Conservation (phyloP, 2,329 filamentous ascomycete species). For the Claviceps pusilla region DNA sequence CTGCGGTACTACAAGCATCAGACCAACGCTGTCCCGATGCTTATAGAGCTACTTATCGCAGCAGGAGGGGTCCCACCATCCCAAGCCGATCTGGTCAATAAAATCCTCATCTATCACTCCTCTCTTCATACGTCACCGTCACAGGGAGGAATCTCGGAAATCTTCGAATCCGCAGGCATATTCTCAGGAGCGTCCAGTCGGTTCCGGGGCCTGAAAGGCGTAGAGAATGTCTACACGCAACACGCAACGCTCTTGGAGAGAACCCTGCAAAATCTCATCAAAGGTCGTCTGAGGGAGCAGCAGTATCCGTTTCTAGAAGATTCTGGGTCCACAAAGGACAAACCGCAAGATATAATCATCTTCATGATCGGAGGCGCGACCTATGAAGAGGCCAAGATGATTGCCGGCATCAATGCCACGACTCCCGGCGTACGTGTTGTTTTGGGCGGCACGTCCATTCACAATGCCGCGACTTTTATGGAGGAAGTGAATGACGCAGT, state of each 20-base stretch:
- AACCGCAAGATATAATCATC: constrained; percentile 89
- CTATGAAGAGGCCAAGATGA: constrained; percentile 92
- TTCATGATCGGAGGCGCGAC: constrained; percentile 90
- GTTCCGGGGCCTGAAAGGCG: constrained; percentile 89
- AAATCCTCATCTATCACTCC: constrained; percentile 70
- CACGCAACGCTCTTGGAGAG: constrained; percentile 79
- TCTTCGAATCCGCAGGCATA: constrained; percentile 83
- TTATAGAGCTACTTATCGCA: constrained; percentile 73
- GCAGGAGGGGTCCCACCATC: constrained; percentile 67
- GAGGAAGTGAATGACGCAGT: constrained; percentile 88
- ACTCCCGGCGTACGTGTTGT: constrained; percentile 81
- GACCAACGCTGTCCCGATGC: constrained; percentile 66
- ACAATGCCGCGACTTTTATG: constrained; percentile 77
- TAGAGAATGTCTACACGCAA: constrained; percentile 98
- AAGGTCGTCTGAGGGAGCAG: constrained; percentile 71
- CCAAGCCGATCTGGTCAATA: constrained; percentile 64
- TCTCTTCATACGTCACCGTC: constrained; percentile 67
- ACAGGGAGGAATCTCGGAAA: constrained; percentile 69
- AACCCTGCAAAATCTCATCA: constrained; percentile 84
- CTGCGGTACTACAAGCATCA: constrained; percentile 80
- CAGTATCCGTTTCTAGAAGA: constrained; percentile 91
- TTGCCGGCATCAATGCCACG: constrained; percentile 86
- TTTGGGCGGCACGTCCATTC: constrained; percentile 71
- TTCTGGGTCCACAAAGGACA: constrained; percentile 73
- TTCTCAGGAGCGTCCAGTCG: constrained; percentile 77